Evolutionary conservation across 192 early-diverging fungal genomes (phyloP).

Genomic region (Entophlyctis luteolus): DNA sequence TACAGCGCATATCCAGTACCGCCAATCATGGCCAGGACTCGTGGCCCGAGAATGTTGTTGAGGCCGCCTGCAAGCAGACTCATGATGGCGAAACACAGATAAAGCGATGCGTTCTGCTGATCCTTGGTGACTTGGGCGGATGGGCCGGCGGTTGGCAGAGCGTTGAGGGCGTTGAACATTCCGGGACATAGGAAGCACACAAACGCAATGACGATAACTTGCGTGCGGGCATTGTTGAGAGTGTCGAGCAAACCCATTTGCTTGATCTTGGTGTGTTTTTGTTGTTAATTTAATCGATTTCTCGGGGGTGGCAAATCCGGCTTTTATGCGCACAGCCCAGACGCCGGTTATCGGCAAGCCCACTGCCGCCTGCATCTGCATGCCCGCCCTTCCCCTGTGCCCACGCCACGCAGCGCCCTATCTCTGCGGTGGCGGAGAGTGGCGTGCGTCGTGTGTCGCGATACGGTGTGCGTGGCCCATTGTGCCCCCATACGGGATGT

Average conservation of each 20-base stretch:
- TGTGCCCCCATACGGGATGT: too few relatives aligned
- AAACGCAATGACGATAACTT: slow-evolving; percentile 67
- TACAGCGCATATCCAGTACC: slow-evolving; percentile 72
- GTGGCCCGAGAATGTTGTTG: slow-evolving; percentile 75
- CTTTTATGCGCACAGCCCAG: too few relatives aligned
- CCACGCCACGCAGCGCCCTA: too few relatives aligned
- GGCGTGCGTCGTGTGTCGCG: too few relatives aligned
- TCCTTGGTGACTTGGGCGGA: slow-evolving; percentile 61
- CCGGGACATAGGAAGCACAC: slow-evolving; percentile 77
- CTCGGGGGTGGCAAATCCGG: too few relatives aligned
- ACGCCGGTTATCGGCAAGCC: too few relatives aligned
- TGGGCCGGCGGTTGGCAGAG: slow-evolving; percentile 18
- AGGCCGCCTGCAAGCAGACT: slow-evolving; percentile 71
- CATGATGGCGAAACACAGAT: slow-evolving; percentile 73
- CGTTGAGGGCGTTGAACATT: slow-evolving; percentile 66
- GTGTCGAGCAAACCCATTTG: slow-evolving; percentile 18
- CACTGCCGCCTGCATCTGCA: too few relatives aligned
- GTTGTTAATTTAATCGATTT: too few relatives aligned
- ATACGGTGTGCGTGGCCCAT: too few relatives aligned
- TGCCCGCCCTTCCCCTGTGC: too few relatives aligned
- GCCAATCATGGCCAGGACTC: slow-evolving; percentile 63
- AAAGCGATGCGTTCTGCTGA: slow-evolving; percentile 63
- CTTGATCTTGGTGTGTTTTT: background rate
- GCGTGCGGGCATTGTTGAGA: slow-evolving; percentile 47
- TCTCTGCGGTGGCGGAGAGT: too few relatives aligned